Evolutionary conservation across 768 basidiomycete species (phyloP).

Genomic region (Rhizopogon rudus): DNA sequence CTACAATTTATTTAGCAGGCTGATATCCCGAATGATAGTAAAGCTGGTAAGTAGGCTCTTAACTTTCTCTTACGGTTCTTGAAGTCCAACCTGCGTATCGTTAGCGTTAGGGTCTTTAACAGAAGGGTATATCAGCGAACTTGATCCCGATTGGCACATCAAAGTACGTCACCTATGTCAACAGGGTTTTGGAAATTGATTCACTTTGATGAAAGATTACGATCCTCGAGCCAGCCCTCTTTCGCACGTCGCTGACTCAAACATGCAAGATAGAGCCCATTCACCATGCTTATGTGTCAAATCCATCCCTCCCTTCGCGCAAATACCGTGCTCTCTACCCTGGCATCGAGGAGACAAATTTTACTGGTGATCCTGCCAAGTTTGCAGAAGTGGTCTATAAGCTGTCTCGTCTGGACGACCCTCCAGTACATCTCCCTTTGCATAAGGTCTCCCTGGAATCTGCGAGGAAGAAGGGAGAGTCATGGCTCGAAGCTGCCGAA

Average conservation of each 20-base stretch:
- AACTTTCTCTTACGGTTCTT: neutral
- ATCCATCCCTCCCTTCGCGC: constrained; percentile 22
- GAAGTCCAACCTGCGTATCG: neutral
- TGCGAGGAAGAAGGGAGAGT: constrained; percentile 15
- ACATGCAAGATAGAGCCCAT: constrained; percentile 10
- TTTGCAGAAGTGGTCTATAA: constrained; percentile 15
- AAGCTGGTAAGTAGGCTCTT: constrained; percentile 12
- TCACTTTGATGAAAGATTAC: constrained; percentile 9
- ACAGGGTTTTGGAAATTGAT: neutral
- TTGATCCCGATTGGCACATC: constrained; percentile 33
- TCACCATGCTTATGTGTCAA: constrained; percentile 14
- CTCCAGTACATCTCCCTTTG: constrained; percentile 17
- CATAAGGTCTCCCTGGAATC: constrained; percentile 18
- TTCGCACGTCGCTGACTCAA: constrained; percentile 15
- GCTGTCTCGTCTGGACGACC: constrained; percentile 11
- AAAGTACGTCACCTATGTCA: constrained; percentile 16
- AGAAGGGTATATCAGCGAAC: constrained; percentile 24
- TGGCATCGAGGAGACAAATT: constrained; percentile 12
- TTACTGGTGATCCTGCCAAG: constrained; percentile 19
- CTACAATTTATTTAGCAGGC: neutral
- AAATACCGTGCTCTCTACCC: constrained; percentile 16
- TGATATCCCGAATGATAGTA: constrained; percentile 8
- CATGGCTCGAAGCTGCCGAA: constrained; percentile 16
- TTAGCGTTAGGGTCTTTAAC: constrained; percentile 29
- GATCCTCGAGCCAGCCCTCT: constrained; percentile 18